phyloP scores from a whole-genome alignment of 23 red algal genomes.

The Gracilaria domingensis region DNA sequence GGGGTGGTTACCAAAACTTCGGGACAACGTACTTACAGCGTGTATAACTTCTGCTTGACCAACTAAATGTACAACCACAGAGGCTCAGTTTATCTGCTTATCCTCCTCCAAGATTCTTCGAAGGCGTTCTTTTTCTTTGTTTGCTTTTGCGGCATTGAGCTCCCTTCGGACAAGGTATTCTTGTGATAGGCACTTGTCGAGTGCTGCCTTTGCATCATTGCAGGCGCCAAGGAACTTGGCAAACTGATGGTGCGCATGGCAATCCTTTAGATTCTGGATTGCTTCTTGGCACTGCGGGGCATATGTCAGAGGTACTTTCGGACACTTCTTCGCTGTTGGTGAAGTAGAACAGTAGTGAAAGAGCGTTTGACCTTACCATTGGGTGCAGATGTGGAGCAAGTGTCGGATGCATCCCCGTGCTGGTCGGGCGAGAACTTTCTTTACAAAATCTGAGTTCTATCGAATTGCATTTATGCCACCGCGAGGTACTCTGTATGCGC shows the following conservation, averaged over 20 bases:
- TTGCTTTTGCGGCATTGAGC: slow-evolving; percentile 68
- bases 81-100: background rate
- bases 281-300: slow-evolving; percentile 65
- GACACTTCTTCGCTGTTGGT: background rate
- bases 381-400: slow-evolving; percentile 67
- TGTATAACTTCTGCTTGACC: slow-evolving; percentile 15
- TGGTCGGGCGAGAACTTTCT: background rate
- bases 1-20: background rate
- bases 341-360: background rate
- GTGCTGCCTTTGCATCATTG: slow-evolving; percentile 68
- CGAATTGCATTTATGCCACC: no score
- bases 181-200: slow-evolving; percentile 82
- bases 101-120: slow-evolving; percentile 25
- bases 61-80: background rate
- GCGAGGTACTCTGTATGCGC: no score
- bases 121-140: slow-evolving; percentile 57
- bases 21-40: background rate
- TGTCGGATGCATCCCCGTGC: slow-evolving; percentile 53
- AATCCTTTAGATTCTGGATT: slow-evolving; percentile 56
- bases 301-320: background rate
- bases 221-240: slow-evolving; percentile 78
- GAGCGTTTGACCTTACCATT: slow-evolving; percentile 35
- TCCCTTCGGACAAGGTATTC: slow-evolving; percentile 81
- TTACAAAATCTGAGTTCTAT: background rate
- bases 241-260: slow-evolving; percentile 50